These are phyloP conservation scores for Aegilops longissima DNA, from an alignment of 176 grass and related monocot genomes.

Conservation along the genomic window DNA sequence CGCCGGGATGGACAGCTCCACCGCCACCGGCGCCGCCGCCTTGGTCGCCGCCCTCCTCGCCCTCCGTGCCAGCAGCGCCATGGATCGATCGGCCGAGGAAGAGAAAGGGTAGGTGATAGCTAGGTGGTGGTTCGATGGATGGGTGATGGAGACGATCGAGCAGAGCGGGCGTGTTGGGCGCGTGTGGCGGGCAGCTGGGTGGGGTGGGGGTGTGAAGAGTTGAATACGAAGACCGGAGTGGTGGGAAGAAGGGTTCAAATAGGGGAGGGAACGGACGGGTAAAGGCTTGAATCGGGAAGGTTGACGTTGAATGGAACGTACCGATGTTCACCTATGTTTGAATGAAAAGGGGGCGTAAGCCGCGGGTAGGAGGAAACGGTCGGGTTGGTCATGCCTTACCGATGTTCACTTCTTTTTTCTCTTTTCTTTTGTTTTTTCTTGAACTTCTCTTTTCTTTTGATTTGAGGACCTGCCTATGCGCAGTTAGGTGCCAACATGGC, in stretches of 20 bases:
- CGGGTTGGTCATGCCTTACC: slow-evolving; percentile 25
- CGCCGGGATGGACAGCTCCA: slow-evolving; percentile 53
- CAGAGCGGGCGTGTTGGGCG: background rate
- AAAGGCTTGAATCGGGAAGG: slow-evolving; percentile 54
- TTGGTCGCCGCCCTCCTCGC: slow-evolving; percentile 10
- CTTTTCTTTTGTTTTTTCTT: too few species aligned
- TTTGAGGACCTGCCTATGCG: background rate
- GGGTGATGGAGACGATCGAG: background rate
- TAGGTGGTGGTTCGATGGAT: background rate
- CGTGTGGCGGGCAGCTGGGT: background rate
- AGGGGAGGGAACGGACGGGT: slow-evolving; percentile 26
- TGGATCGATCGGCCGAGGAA: background rate
- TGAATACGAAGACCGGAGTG: slow-evolving; percentile 31
- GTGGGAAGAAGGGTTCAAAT: slow-evolving; percentile 60
- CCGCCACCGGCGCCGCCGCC: background rate
- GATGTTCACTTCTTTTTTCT: slow-evolving; percentile 10
- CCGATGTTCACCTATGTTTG: slow-evolving; percentile 21
- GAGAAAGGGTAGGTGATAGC: background rate
- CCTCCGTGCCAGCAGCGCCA: slow-evolving; percentile 47
- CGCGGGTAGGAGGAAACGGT: slow-evolving; percentile 43
- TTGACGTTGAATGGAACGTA: slow-evolving; percentile 63
- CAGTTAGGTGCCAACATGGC: background rate
- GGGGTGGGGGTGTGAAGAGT: slow-evolving; percentile 19
- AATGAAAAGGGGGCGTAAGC: slow-evolving; percentile 21
- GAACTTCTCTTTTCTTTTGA: too few species aligned